Percentiles rank a stretch among this genome's conserved stretches.
These are phyloP conservation scores for Lactarius evosmus DNA, from an alignment of 768 basidiomycete species.

Conservation along the genomic window DNA sequence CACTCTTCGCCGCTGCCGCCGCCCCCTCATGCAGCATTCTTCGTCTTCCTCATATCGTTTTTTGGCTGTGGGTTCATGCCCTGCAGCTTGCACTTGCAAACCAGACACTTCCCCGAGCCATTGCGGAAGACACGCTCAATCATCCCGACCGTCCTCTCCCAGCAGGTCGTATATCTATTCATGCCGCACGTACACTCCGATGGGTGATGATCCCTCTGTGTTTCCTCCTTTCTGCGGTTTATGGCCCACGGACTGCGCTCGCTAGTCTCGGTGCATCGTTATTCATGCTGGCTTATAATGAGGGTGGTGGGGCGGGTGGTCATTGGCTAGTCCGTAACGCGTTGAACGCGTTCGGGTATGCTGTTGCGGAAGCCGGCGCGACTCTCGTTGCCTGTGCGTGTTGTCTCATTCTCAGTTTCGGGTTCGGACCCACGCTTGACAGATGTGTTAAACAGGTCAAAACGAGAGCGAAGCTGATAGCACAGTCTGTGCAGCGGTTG, in stretches of 20 bases:
- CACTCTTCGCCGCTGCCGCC: constrained; percentile 25
- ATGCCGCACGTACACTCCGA: constrained; percentile 29
- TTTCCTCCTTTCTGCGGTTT: constrained; percentile 29
- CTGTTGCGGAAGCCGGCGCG: constrained; percentile 40
- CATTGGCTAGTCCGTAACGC: constrained; percentile 39
- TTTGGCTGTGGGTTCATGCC: constrained; percentile 37
- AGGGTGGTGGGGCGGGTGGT: constrained; percentile 26
- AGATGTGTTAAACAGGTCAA: neutral
- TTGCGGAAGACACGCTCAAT: constrained; percentile 34
- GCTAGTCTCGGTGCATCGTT: constrained; percentile 27
- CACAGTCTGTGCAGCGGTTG: constrained; percentile 35
- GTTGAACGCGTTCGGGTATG: constrained; percentile 39
- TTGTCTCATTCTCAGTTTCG: neutral
- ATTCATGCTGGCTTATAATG: constrained; percentile 32
- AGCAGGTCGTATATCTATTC: constrained; percentile 31
- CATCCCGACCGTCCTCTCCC: constrained; percentile 37
- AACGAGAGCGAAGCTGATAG: constrained; percentile 29
- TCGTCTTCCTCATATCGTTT: constrained; percentile 19
- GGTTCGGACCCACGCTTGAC: neutral
- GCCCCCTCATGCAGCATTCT: constrained; percentile 20
- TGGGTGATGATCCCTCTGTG: constrained; percentile 34
- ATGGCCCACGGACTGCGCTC: constrained; percentile 21
- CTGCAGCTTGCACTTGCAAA: constrained; percentile 36
- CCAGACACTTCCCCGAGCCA: constrained; percentile 29
- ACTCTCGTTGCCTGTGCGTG: constrained; percentile 38